Percentiles rank a stretch among this genome's conserved stretches.
Evolutionary conservation across 169 alveolate genomes (phyloP).

Genomic region (Plasmodium malariae): DNA sequence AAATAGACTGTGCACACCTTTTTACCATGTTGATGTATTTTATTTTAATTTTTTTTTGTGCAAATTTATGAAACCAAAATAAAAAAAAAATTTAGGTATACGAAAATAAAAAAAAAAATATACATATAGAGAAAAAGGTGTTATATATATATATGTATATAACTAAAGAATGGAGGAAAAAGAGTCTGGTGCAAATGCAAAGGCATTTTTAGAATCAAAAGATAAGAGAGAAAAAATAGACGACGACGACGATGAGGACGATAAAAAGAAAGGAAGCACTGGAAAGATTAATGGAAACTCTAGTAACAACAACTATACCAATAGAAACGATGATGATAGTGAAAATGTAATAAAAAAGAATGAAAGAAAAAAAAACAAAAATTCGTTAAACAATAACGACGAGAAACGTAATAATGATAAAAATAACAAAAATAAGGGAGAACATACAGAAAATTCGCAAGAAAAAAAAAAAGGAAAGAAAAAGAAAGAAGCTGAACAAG

Average conservation of each 20-base stretch:
- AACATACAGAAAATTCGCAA: too few species aligned
- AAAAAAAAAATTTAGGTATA: too few species aligned
- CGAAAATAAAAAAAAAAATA: conserved; percentile 5
- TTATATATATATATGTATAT: conserved; percentile 9
- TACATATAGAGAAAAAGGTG: background rate
- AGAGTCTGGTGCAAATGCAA: conserved; percentile 20
- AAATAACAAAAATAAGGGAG: too few species aligned
- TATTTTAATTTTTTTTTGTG: too few species aligned
- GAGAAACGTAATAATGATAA: conserved; percentile 5
- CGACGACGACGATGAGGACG: conserved; percentile 37
- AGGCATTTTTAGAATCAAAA: conserved; percentile 31
- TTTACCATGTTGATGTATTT: background rate
- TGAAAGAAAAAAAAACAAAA: background rate
- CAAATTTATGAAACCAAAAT: too few species aligned
- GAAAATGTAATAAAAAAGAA: background rate
- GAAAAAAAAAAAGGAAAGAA: conserved; percentile 13
- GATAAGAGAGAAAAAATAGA: conserved; percentile 48
- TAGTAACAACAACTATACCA: too few species aligned
- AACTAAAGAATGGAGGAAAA: conserved; percentile 44
- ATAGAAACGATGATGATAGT: background rate
- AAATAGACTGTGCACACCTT: background rate
- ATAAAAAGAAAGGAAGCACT: background rate
- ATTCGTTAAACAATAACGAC: background rate
- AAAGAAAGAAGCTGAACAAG: background rate
- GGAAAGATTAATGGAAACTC: background rate